phyloP scores from a whole-genome alignment of 306 rosid genomes.

The Coriaria nepalensis region DNA sequence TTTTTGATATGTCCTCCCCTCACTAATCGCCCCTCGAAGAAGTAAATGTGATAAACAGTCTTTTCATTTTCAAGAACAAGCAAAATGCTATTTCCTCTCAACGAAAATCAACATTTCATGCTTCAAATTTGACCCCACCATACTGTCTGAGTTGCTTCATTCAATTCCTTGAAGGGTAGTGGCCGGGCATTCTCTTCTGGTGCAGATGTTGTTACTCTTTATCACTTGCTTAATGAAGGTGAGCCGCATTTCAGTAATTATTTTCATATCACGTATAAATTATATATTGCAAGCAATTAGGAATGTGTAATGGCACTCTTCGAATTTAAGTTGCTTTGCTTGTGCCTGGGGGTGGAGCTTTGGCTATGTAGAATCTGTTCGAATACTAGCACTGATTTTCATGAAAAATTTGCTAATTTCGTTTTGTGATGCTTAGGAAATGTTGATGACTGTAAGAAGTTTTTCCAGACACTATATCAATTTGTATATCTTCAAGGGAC shows the following conservation, averaged over 20 bases:
- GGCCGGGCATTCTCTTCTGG: slow-evolving; percentile 94
- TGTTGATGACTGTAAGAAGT: slow-evolving; percentile 51
- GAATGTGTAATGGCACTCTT: no score
- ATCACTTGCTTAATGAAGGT: slow-evolving; percentile 60
- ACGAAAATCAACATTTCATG: neutral
- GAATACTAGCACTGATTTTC: slow-evolving; percentile 3
- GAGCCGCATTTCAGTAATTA: slow-evolving; percentile 10
- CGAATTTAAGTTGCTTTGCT: no score
- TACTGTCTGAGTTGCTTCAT: slow-evolving; percentile 24
- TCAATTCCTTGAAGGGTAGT: slow-evolving; percentile 52
- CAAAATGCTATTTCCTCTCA: no score
- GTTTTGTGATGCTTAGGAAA: slow-evolving; percentile 38
- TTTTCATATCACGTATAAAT: neutral
- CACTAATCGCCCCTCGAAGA: no score
- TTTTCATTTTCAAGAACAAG: no score
- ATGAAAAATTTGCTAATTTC: slow-evolving; percentile 7
- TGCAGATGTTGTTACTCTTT: slow-evolving; percentile 59
- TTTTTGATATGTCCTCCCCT: no score
- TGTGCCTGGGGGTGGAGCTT: no score
- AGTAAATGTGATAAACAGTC: no score
- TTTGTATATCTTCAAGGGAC: slow-evolving; percentile 87
- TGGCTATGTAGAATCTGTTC: no score
- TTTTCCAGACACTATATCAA: slow-evolving; percentile 59
- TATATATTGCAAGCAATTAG: no score
- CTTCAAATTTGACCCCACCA: slow-evolving; percentile 9